phyloP scores from a whole-genome alignment of 768 basidiomycete species.

The Lepiota venenata region DNA sequence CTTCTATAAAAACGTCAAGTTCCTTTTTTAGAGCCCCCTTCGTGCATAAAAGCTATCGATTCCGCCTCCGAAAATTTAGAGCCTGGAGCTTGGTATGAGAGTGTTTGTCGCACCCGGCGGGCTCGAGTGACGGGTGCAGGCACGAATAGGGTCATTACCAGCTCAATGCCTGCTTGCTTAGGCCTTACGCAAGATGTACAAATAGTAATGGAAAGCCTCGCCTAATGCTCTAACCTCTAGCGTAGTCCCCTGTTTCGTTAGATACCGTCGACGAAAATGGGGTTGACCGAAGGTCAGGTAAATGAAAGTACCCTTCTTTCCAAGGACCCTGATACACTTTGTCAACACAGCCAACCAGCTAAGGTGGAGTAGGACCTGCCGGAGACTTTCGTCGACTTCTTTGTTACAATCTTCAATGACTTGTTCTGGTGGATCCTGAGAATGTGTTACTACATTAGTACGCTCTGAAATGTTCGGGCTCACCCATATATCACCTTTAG shows the following conservation, averaged over 20 bases:
- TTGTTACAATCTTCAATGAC: conserved; percentile 67
- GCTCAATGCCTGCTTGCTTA: conserved; percentile 1
- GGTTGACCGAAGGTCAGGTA: conserved; percentile 90
- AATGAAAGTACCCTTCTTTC: conserved; percentile 59
- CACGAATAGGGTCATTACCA: too few species aligned
- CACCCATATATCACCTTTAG: conserved; percentile 82
- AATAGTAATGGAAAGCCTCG: conserved; percentile 80
- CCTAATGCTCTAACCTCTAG: conserved; percentile 71
- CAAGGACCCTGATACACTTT: conserved; percentile 49
- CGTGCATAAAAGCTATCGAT: too few species aligned
- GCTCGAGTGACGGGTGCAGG: too few species aligned
- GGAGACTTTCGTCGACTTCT: conserved; percentile 74
- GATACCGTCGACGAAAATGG: conserved; percentile 74
- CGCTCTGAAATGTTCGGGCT: not conserved
- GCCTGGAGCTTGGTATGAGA: not conserved
- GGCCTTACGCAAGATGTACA: conserved; percentile 60
- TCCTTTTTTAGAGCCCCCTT: conserved; percentile 60
- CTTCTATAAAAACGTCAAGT: conserved; percentile 92
- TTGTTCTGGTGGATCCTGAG: conserved; percentile 70
- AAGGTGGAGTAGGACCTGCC: conserved; percentile 35
- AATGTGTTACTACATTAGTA: not conserved
- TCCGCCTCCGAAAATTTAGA: not conserved
- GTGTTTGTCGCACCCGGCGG: too few species aligned
- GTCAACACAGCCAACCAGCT: not conserved
- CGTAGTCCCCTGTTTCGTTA: conserved; percentile 51